Evolutionary conservation across 2,329 filamentous ascomycete species (phyloP), one percentile per base, ranked within the genome.

Genomic region (Venturia oleaginea): DNA sequence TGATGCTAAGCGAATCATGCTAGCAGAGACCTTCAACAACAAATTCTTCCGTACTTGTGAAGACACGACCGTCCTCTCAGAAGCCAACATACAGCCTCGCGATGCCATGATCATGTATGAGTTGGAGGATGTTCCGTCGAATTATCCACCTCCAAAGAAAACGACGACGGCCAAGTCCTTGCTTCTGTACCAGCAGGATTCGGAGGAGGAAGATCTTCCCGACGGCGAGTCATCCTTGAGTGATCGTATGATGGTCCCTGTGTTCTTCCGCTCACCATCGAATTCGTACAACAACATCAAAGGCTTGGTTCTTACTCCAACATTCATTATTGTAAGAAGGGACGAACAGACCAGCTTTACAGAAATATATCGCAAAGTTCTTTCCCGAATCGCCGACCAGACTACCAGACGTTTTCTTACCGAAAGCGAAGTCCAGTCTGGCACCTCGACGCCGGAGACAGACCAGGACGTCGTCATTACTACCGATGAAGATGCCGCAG

Each of bases 1-100:
- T 83, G 66, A 77, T 64, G 72, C 80, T 61, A 82, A 86, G 59
- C 83, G 85, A 15, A 73, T 97, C n/a, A 86, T 96, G 72, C 86
- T 87, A 17, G 87, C 86, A 0, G 94, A 99, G 71, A 86, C 95
- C 61, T 96, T 91, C 73, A 89, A 86, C 69, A 81, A 86, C 69
- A 91, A 88, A 69, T 92, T 97, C 75, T 97, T 92, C 80, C 93
- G 92, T 72, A 83, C 91, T 61, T 92, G 94, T 68, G 84, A 91
- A 30, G 90, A 97, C 70, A 78, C 77, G 8, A 81, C 82, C 37
- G 78, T 80, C 8, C 86, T 92, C 11, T 86, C 86, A 0, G 92
- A 96, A 64, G 85, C 87, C 59, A 78, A 78, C 61, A 92, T 97
- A 63, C 75, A 79, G 30, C 67, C 72, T 0, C 79, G 77, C 27